These are phyloP conservation scores for Nitzschia putrida DNA, from an alignment of 108 stramenopile genomes.

Conservation along the genomic window DNA sequence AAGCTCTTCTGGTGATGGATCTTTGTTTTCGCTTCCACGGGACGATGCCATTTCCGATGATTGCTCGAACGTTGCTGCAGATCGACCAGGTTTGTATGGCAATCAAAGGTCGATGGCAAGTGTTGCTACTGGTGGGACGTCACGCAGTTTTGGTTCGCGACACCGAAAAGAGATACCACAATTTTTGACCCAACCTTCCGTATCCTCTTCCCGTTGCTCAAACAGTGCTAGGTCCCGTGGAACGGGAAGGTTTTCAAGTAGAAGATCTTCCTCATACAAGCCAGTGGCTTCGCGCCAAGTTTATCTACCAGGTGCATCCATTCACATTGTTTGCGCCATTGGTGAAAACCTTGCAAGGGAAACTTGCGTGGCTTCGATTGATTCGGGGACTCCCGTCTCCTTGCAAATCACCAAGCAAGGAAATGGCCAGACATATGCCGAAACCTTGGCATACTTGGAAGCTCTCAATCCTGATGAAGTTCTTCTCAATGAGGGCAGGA, in stretches of 20 bases:
- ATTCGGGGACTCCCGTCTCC: slow-evolving; percentile 64
- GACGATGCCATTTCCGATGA: background rate
- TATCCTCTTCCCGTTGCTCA: slow-evolving; percentile 3
- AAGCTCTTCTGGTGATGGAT: background rate
- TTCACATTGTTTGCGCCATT: slow-evolving; percentile 75
- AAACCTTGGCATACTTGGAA: slow-evolving; percentile 76
- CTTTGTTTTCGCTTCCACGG: no score
- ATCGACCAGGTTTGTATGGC: slow-evolving; percentile 6
- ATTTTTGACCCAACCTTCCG: background rate
- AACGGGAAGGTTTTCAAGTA: background rate
- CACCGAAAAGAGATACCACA: background rate
- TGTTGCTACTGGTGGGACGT: background rate
- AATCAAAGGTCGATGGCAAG: background rate
- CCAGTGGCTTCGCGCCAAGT: slow-evolving; percentile 1
- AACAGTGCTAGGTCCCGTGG: background rate
- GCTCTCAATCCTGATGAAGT: slow-evolving; percentile 80
- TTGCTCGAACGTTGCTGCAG: background rate
- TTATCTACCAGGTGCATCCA: background rate
- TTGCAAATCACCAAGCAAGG: slow-evolving; percentile 81
- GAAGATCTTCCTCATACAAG: background rate
- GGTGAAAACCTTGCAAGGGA: slow-evolving; percentile 87
- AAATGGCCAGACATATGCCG: slow-evolving; percentile 83
- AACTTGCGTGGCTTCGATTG: slow-evolving; percentile 82
- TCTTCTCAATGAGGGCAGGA: slow-evolving; percentile 84
- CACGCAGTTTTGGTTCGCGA: background rate